phyloP scores from a whole-genome alignment of 192 early-diverging fungal species.

The Kickxella alabastrina region DNA sequence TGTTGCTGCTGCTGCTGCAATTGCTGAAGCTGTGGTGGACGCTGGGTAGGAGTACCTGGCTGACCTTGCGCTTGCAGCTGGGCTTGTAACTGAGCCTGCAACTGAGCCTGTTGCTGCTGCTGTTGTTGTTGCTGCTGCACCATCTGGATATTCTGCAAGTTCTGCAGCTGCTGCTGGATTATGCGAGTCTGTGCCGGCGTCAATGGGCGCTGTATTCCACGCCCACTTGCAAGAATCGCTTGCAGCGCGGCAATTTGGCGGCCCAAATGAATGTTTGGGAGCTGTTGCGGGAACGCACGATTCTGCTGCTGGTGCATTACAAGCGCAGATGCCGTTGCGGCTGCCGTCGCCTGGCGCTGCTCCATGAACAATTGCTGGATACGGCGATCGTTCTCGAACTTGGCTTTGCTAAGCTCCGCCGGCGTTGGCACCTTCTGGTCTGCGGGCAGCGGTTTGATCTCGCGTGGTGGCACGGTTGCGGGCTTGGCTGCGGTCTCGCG shows the following conservation, averaged over 20 bases:
- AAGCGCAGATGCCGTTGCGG: constrained; percentile 21
- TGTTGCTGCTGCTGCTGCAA: constrained; percentile 19
- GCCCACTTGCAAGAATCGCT: constrained; percentile 22
- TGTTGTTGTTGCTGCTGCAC: constrained; percentile 18
- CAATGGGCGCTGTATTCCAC: constrained; percentile 27
- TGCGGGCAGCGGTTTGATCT: constrained; percentile 28
- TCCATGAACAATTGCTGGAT: constrained; percentile 39
- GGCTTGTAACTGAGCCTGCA: constrained; percentile 12
- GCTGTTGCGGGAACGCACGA: constrained; percentile 12
- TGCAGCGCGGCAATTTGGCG: constrained; percentile 34
- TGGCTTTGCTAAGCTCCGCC: constrained; percentile 35
- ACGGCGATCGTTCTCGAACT: constrained; percentile 41
- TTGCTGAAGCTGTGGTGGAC: constrained; percentile 15
- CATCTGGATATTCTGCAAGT: constrained; percentile 12
- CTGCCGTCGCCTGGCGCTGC: constrained; percentile 42
- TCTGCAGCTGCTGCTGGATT: constrained; percentile 40
- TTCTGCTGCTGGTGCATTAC: constrained; percentile 43
- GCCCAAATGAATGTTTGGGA: constrained; percentile 16
- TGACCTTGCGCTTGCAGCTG: constrained; percentile 4
- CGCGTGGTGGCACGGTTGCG: constrained; percentile 31
- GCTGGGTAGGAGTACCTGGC: constrained; percentile 1
- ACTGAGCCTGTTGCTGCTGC: constrained; percentile 14
- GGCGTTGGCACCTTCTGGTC: constrained; percentile 46
- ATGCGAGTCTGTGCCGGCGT: constrained; percentile 19
- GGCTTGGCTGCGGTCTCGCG: constrained; percentile 23